phyloP scores from a whole-genome alignment of 2,329 filamentous ascomycete genomes.

The Fusarium paranaense region DNA sequence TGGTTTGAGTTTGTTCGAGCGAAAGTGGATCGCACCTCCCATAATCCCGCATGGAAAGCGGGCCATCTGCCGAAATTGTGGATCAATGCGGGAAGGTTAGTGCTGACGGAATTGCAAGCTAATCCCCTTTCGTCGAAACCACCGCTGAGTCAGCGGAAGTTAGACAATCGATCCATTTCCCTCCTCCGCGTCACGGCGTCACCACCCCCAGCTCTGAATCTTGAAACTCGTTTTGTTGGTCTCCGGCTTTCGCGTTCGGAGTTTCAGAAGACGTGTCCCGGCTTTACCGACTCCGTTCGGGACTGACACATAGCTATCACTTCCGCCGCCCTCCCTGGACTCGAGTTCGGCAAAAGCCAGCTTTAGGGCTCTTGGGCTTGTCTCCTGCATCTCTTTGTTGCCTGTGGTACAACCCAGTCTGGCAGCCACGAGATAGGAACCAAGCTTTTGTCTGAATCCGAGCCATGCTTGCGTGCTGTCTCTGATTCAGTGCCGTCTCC shows the following conservation, averaged over 20 bases:
- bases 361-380: background rate
- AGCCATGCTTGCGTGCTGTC: background rate
- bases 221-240: constrained; percentile 14
- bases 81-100: background rate
- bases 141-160: constrained; percentile 33
- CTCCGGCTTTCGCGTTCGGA: constrained; percentile 15
- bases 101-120: background rate
- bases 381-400: background rate
- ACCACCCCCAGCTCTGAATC: background rate
- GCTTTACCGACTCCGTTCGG: background rate
- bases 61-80: background rate
- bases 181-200: background rate
- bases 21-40: background rate
- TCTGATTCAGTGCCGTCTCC: background rate
- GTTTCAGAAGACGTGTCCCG: constrained; percentile 3
- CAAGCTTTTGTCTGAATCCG: background rate
- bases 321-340: background rate
- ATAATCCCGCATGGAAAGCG: constrained; percentile 1
- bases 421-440: background rate
- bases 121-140: background rate
- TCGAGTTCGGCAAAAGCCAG: background rate
- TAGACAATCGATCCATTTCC: background rate
- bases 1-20: background rate
- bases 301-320: constrained; percentile 1
- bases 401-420: constrained; percentile 4